These are phyloP conservation scores for Pyrus hybrid DNA, from an alignment of 331 rosid genomes.

Conservation along the genomic window DNA sequence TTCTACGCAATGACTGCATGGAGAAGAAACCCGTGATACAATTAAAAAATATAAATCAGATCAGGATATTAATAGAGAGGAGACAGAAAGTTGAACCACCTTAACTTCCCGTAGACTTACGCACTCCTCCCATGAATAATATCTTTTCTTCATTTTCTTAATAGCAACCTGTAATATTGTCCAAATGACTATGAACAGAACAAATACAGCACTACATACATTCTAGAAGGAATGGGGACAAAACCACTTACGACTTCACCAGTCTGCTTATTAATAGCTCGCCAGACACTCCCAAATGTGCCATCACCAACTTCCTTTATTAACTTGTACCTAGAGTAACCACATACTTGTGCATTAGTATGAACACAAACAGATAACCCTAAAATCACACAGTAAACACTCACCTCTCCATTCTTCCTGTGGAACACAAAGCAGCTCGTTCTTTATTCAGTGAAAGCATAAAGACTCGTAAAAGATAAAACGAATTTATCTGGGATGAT, in stretches of 20 bases:
- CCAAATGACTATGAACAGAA: constrained; percentile 11
- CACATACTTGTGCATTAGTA: background rate
- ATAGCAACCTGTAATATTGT: constrained; percentile 67
- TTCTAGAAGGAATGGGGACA: background rate
- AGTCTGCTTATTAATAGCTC: constrained; percentile 81
- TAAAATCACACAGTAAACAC: constrained; percentile 2
- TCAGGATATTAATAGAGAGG: background rate
- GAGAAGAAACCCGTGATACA: background rate
- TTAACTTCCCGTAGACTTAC: constrained; percentile 93
- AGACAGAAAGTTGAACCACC: constrained; percentile 32
- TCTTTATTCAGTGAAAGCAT: constrained; percentile 61
- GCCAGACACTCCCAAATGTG: constrained; percentile 95
- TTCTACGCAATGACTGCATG: constrained; percentile 69
- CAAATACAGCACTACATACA: background rate
- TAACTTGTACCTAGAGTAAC: constrained; percentile 58
- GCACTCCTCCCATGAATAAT: constrained; percentile 97
- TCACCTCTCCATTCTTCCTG: constrained; percentile 84
- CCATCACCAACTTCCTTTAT: constrained; percentile 99
- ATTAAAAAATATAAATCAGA: background rate
- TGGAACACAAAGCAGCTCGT: constrained; percentile 48
- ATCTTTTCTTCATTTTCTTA: constrained; percentile 94
- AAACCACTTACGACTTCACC: constrained; percentile 87
- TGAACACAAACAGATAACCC: background rate
- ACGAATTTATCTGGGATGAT: constrained; percentile 55
- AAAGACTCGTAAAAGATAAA: constrained; percentile 41